Evolutionary conservation across 2,329 filamentous ascomycete genomes (phyloP), one percentile per base, ranked within the genome.

Genomic region (Clarireedia monteithiana): DNA sequence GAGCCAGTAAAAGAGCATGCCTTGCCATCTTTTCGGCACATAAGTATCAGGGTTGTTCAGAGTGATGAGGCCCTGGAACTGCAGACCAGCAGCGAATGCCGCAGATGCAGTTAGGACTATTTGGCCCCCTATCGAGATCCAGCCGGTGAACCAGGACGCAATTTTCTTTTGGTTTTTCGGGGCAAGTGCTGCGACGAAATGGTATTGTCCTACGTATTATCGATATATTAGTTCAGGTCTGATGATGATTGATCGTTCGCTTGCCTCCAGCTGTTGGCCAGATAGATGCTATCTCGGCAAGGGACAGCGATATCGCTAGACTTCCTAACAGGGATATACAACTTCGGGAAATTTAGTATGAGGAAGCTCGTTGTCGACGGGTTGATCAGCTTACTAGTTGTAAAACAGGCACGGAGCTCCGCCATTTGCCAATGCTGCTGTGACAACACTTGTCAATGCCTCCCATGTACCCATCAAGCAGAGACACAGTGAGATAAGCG

Each of bases 171-270:
- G 68, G 0, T 66, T 67, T 3, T 58, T 48, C 0, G 78, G 75
- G 2, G 75, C 76, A 54, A 82, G 74, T 60, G 79, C 75, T 1
- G 75, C 78, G 0, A 82, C 78, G 79, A 80, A 83, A 63, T 82
- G 79, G 60, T 83, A 84, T 67, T 84, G 79, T 7, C 81, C 46
- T 55, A 9, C 2, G 10, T 47, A 14, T 26, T 47, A 14, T 26
- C 5, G n/a, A 23, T 46, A 15, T 15, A 27, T 24, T 10, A 30
- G 14, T 17, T 34, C 27, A 14, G 27, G 20, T 14, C 34, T n/a
- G 24, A 26, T 17, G 2, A 34, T 3, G n/a, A 6, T 47, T 3
- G 2, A 48, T 2, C 6, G 5, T 9, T 40, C 20, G 0, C 36
- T 50, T 50, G 34, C 52, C 52, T 27, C 52, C 36, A 17, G 52